Percentiles rank a stretch among this genome's conserved stretches.
Conservation (phyloP, 2,329 filamentous ascomycete species). For the Conoideocrella luteorostrata region DNA sequence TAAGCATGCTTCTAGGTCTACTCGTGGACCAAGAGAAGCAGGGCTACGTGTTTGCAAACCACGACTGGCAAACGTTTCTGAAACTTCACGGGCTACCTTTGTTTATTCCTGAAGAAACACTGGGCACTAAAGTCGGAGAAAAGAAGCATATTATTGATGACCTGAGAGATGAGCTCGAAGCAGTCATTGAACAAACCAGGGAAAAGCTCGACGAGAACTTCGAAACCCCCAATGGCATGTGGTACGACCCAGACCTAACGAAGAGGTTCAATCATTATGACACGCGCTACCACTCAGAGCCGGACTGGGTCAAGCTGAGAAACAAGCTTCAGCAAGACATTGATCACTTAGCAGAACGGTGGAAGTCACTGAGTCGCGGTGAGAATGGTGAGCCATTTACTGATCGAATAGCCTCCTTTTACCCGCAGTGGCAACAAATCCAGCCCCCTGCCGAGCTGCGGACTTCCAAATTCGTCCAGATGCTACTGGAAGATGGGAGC, state of each 20-base stretch:
- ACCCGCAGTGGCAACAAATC: constrained; percentile 38
- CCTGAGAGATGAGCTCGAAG: constrained; percentile 46
- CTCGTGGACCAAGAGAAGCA: constrained; percentile 55
- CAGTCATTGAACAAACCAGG: constrained; percentile 32
- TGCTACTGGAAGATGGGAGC: constrained; percentile 20
- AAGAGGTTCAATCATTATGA: constrained; percentile 27
- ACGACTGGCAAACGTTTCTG: constrained; percentile 34
- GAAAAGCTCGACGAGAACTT: constrained; percentile 22
- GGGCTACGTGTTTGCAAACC: constrained; percentile 40
- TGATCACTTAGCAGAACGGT: constrained; percentile 20
- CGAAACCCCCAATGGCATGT: neutral
- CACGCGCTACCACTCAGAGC: constrained; percentile 16
- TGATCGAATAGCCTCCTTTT: constrained; percentile 25
- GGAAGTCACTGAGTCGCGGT: too few species aligned
- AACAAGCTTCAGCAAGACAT: constrained; percentile 28
- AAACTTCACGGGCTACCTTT: constrained; percentile 11
- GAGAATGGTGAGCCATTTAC: constrained; percentile 14
- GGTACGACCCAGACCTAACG: constrained; percentile 13
- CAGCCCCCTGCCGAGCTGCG: constrained; percentile 22
- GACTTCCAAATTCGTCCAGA: constrained; percentile 18
- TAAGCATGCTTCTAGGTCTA: constrained; percentile 46
- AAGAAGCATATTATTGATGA: constrained; percentile 53
- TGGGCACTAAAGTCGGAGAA: too few species aligned
- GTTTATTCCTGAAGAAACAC: too few species aligned
- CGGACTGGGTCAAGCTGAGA: constrained; percentile 25